Evolutionary conservation across 768 basidiomycete species (phyloP).

Genomic region (Lentinula raphanica): DNA sequence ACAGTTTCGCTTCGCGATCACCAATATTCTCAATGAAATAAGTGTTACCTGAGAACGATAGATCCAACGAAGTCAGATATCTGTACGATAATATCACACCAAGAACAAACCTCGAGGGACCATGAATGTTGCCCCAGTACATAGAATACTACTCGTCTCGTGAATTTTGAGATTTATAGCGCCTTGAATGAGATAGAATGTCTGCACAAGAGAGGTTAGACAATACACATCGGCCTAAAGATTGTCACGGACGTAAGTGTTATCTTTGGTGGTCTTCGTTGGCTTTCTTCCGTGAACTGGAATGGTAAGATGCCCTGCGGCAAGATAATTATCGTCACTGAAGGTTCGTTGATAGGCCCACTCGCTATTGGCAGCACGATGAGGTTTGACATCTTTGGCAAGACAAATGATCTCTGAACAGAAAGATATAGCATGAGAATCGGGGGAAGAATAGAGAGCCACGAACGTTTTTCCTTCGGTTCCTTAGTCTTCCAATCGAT

Average conservation of each 20-base stretch:
- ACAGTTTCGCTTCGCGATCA: constrained; percentile 73
- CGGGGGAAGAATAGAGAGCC: not conserved
- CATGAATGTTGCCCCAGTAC: constrained; percentile 61
- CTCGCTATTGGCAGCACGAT: constrained; percentile 50
- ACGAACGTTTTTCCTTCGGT: constrained; percentile 71
- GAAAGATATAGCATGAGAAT: constrained; percentile 9
- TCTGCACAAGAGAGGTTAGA: constrained; percentile 19
- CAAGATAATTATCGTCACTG: constrained; percentile 86
- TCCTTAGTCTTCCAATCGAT: constrained; percentile 57
- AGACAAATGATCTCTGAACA: constrained; percentile 74
- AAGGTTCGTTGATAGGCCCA: constrained; percentile 93
- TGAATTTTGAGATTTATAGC: constrained; percentile 85
- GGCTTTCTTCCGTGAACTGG: constrained; percentile 80
- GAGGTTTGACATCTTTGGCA: constrained; percentile 57
- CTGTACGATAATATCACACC: not conserved
- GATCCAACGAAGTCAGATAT: not conserved
- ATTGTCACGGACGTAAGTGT: constrained; percentile 71
- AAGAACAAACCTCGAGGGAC: constrained; percentile 58
- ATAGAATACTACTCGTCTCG: constrained; percentile 66
- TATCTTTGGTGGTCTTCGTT: constrained; percentile 86
- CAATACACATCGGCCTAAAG: not conserved
- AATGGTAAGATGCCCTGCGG: constrained; percentile 81
- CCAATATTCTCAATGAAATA: constrained; percentile 89
- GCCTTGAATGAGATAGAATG: constrained; percentile 76
- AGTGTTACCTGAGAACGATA: constrained; percentile 60